Evolutionary conservation across 2,329 filamentous ascomycete genomes (phyloP).

Genomic region (Cordyceps fumosorosea): DNA sequence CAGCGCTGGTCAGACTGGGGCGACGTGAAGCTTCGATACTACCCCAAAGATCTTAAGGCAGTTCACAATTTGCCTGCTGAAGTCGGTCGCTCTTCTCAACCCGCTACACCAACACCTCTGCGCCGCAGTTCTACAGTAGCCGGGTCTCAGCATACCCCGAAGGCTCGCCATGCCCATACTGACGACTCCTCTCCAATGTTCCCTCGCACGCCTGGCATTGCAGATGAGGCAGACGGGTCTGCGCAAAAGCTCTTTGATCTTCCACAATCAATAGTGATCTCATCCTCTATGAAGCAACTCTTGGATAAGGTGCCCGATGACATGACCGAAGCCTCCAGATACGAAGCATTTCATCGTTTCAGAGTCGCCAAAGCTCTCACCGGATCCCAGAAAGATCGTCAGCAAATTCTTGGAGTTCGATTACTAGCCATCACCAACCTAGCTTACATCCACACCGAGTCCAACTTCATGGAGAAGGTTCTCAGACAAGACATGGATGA

Average conservation of each 20-base stretch:
- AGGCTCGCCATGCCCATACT: slow-evolving; percentile 24
- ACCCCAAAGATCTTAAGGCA: slow-evolving; percentile 40
- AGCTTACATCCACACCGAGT: slow-evolving; percentile 79
- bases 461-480: slow-evolving; percentile 77
- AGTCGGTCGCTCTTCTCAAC: slow-evolving; percentile 38
- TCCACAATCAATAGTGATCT: slow-evolving; percentile 46
- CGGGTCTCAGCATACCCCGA: slow-evolving; percentile 37
- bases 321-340: slow-evolving; percentile 66
- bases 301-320: slow-evolving; percentile 51
- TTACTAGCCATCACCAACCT: slow-evolving; percentile 85
- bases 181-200: slow-evolving; percentile 46
- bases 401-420: slow-evolving; percentile 71
- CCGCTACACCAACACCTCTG: slow-evolving; percentile 68
- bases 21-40: slow-evolving; percentile 74
- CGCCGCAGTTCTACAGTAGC: slow-evolving; percentile 58
- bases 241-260: slow-evolving; percentile 60
- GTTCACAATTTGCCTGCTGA: slow-evolving; percentile 19
- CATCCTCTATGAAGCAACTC: slow-evolving; percentile 49
- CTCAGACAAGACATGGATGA: slow-evolving; percentile 85
- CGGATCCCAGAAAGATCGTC: slow-evolving; percentile 57
- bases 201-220: slow-evolving; percentile 34
- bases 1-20: slow-evolving; percentile 70
- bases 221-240: slow-evolving; percentile 27
- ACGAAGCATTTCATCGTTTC: slow-evolving; percentile 78
- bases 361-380: slow-evolving; percentile 77